Base-by-base conservation (phyloP, 805 yeast species). In the Blastobotrys parvus region DNA sequence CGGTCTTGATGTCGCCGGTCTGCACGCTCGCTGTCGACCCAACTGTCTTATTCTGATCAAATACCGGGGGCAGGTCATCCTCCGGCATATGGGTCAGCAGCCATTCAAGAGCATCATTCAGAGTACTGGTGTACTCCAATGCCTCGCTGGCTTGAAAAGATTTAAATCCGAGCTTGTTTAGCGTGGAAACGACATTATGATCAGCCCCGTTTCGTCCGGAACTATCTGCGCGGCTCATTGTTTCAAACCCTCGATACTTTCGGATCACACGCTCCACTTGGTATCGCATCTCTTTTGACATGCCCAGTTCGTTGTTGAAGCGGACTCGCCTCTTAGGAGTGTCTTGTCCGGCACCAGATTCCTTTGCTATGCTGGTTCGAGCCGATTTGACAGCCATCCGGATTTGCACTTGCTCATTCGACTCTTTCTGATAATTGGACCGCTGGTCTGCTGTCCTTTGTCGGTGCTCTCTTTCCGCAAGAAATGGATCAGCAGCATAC, bases 61-160 rank as follows among this genome's bases (percentile, higher is more conserved):
- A 68, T 29, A 51, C 41, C 17, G 50, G 45, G 2, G 98, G 98
- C 25, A 90, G 65, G 55, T 90, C 98, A 57, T 89, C 97, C 49
- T 92, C 97, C 0, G 97, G 97, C 2, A 90, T 75, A 55, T 90
- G 92, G 51, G 89, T 80, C 8, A 90, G 63, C 16, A 90, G 70
- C 90, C 92, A 83, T 47, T 80, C 85, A 35, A 83, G 60, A 0
- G 81, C 70, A 19, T 72, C 76, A 1, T 72, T 68, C 43, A 77
- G 69, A 1, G 71, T 53, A 3, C 57, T 49, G 0, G 65, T 58
- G 55, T 84, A 84, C 21, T 67, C 63, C 38, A 85, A 62, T 0
- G 96, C 78, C 55, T 90, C 97, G 1, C 65, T 62, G 1, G 82
- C 75, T 57, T 89, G 97, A 1, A 72, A 55, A 29, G 65, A 61